Conservation (phyloP, 1,284 basidiomycete species). For the Tremellales sp. region DNA sequence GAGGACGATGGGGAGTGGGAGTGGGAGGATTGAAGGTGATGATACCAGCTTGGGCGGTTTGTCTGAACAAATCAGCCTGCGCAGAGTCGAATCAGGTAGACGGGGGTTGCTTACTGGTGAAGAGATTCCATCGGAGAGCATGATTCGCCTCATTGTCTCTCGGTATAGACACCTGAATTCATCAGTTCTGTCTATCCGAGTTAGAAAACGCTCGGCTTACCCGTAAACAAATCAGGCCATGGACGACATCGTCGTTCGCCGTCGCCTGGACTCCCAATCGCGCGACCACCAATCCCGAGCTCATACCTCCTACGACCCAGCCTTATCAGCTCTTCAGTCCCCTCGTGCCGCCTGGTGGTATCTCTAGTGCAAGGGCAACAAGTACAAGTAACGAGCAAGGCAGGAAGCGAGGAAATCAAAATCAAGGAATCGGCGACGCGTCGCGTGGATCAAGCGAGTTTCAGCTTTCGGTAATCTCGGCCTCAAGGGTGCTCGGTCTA, state of each 20-base stretch:
- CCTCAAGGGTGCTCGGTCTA: too few relatives aligned
- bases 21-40: slow-evolving; percentile 29
- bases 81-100: too few relatives aligned
- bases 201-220: slow-evolving; percentile 11
- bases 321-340: too few relatives aligned
- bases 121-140: slow-evolving; percentile 27
- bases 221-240: slow-evolving; percentile 35
- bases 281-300: slow-evolving; percentile 26
- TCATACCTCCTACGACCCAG: too few relatives aligned
- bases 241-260: slow-evolving; percentile 18
- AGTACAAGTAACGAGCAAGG: not conserved
- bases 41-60: slow-evolving; percentile 22
- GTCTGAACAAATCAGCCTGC: slow-evolving; percentile 6
- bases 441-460: too few relatives aligned
- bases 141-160: slow-evolving; percentile 16
- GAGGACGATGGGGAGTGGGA: slow-evolving; percentile 8
- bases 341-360: too few relatives aligned
- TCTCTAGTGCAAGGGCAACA: too few relatives aligned
- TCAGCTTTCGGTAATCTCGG: not conserved
- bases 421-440: not conserved
- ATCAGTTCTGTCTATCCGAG: not conserved
- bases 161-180: slow-evolving; percentile 28
- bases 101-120: slow-evolving; percentile 21
- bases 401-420: not conserved
- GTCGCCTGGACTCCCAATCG: slow-evolving; percentile 34